Base-by-base conservation (phyloP, 2,329 filamentous ascomycete species). In the Purpureocillium takamizusanense region DNA sequence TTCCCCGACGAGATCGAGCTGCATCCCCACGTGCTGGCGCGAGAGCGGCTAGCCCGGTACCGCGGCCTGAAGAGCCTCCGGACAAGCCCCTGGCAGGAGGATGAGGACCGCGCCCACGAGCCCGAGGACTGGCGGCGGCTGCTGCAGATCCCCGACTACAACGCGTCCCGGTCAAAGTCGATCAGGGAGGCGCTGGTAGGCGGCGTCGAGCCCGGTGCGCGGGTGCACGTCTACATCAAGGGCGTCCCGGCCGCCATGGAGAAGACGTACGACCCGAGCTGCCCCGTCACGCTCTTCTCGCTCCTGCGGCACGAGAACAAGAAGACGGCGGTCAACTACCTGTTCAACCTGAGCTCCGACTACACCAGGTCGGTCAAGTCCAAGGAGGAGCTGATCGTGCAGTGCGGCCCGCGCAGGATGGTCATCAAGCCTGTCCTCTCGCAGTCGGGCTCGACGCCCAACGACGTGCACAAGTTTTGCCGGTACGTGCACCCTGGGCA, bases 1-100 rank as follows among this genome's bases (percentile, higher is more conserved):
- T 98, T 97, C 60, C 92, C 92, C 0, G 92, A 98, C 48, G 92
- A 98, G 61, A 92, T 98, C 41, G 94, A 98, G 60, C 69, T 98
- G 38, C 86, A 86, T 48, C 92, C 94, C 0, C 76, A 90, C 38
- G 86, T 94, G 4, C 71, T 86, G 33, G 92, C 92, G 1, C 71
- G 86, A 37, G 92, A 98, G 62, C 76, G 92, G 33, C 67, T 98
- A 38, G 78, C 83, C 8, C 78, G 86, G 42, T 98, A 95, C 63
- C 75, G 92, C 54, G 92, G 92, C 31, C 65, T 98, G 47, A 98
- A 97, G 72, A 95, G 85, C 56, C 62, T 97, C 43, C 81, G 86
- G 48, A 86, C 85, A 11, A 95, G 87, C 52, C 71, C 74, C 9
- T 98, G 92, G 92, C 83, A 94, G 50, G 85, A 82, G 25, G 81